A percentile compares a stretch with the other conserved stretches of the same genome.
phyloP scores from a whole-genome alignment of 129 eudicot genomes.

The Centrapalus pauciflorus region DNA sequence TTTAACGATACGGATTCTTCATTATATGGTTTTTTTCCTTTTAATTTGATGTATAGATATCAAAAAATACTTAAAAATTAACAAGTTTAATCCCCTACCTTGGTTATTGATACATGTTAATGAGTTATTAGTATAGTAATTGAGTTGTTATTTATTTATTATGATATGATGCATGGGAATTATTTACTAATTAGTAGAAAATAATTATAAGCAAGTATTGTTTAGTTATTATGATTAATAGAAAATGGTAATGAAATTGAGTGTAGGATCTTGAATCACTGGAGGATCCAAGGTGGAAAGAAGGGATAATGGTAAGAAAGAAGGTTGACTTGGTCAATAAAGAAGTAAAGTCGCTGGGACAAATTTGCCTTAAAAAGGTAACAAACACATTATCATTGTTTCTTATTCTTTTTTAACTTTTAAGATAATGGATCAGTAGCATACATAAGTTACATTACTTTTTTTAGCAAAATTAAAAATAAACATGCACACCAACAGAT shows the following conservation, averaged over 20 bases:
- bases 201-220: too few relatives aligned
- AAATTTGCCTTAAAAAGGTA: conserved; percentile 71
- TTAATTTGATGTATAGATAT: too few relatives aligned
- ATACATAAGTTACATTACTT: background rate
- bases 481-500: background rate
- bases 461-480: background rate
- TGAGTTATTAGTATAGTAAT: too few relatives aligned
- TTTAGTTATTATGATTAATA: background rate
- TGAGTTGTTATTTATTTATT: too few relatives aligned
- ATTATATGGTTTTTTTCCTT: too few relatives aligned
- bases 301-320: conserved; percentile 49
- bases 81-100: too few relatives aligned
- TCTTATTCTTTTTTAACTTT: background rate
- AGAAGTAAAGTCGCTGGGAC: conserved; percentile 64
- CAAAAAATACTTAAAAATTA: too few relatives aligned
- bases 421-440: too few relatives aligned
- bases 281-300: conserved; percentile 80
- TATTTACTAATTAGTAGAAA: too few relatives aligned
- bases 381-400: conserved; percentile 12
- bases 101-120: too few relatives aligned
- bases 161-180: too few relatives aligned
- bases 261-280: conserved; percentile 64
- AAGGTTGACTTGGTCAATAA: conserved; percentile 59
- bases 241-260: background rate
- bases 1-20: too few relatives aligned